Conservation (phyloP, 768 basidiomycete genomes). For the Pulveroboletus sp. region DNA sequence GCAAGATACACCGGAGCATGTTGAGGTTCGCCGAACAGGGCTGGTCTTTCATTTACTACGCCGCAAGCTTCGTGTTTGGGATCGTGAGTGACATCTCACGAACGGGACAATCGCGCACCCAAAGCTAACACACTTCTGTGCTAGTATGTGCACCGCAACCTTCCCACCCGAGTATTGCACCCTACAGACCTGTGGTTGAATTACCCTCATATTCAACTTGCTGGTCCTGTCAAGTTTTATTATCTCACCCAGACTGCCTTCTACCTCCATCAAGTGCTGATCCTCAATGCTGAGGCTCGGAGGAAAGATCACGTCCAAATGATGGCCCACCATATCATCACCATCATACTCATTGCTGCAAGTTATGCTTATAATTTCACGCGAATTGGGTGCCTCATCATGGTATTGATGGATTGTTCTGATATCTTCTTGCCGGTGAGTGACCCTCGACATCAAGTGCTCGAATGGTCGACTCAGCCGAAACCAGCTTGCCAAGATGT, state of each 20-base stretch:
- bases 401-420: conserved; percentile 91
- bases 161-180: conserved; percentile 63
- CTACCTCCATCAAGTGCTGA: conserved; percentile 87
- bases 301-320: conserved; percentile 94
- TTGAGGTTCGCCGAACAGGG: conserved; percentile 94
- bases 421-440: conserved; percentile 90
- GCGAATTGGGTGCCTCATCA: conserved; percentile 83
- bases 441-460: conserved; percentile 10
- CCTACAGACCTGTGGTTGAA: conserved; percentile 67
- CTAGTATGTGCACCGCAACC: conserved; percentile 75
- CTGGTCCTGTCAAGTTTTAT: conserved; percentile 84
- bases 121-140: conserved; percentile 8
- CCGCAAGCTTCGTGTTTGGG: conserved; percentile 71
- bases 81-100: conserved; percentile 55
- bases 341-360: conserved; percentile 66
- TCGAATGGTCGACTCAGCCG: neutral
- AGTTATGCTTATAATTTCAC: conserved; percentile 86
- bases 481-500: conserved; percentile 84
- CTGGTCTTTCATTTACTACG: conserved; percentile 83
- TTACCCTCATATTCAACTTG: conserved; percentile 80
- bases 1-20: conserved; percentile 64
- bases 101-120: conserved; percentile 1
- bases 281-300: conserved; percentile 88
- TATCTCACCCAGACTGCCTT: conserved; percentile 84
- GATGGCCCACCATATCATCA: conserved; percentile 94